Evolutionary conservation across 306 rosid species (phyloP), one percentile per base, ranked within the genome.

Genomic region (Cucumis cinereus): DNA sequence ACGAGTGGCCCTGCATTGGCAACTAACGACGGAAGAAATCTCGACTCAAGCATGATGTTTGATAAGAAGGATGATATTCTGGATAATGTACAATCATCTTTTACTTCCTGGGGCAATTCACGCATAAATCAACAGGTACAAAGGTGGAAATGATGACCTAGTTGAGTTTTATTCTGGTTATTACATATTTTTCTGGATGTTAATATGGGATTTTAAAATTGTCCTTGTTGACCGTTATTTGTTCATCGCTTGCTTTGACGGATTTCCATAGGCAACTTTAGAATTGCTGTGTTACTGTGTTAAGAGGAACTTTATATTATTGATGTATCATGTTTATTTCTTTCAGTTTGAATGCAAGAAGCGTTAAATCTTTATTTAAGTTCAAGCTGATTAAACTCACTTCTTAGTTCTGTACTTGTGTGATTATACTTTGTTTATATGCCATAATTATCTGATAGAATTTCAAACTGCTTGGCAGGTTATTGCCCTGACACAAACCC

Each of bases 401-500:
- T 69, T 19, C 56, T 69, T 43, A 23, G 20, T 14, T 22, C 26
- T 50, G 2, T 69, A 22, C 16, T 45, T 28, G 45, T 45, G 56
- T 43, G 38, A 10, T 24, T 69, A 23, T 14, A 69, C 43, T 22
- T 22, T 60, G 23, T 49, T 60, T 57, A 56, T 60, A n/a, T 41
- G 10, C 13, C n/a, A 6, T 24, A 26, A 43, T 50, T 19, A 19
- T 36, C 23, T 22, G 23, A 26, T 38, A 53, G 75, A 75, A 55
- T 73, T 63, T 75, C 10, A 74, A 81, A 73, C 79, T 77, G 52
- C 73, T 64, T 85, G 69, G 69, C 83, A 94, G 98, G 93, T 94
- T 78, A 91, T 94, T 90, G 78, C 91, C 54, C 86, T 94, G 79
- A 91, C 96, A 26, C 98, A 88, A 82, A 94, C 88, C 36, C 98